These are phyloP conservation scores for Henckelia pumila DNA, from an alignment of 257 asterid species.

Conservation along the genomic window DNA sequence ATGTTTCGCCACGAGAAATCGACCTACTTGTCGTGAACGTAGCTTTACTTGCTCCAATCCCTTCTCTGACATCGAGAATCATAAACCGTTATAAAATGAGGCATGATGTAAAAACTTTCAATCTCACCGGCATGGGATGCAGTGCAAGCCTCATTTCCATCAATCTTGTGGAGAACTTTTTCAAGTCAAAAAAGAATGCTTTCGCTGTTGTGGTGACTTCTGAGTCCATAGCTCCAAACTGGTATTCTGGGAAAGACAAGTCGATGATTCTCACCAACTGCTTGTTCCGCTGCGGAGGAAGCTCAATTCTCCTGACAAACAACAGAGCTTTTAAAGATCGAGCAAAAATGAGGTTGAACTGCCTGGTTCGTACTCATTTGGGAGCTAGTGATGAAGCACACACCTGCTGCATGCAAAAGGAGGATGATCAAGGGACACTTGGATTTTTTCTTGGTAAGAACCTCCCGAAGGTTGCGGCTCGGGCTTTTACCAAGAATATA, in stretches of 20 bases:
- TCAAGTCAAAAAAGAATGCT: conserved; percentile 27
- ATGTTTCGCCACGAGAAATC: conserved; percentile 33
- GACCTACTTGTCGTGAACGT: conserved; percentile 39
- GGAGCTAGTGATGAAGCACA: conserved; percentile 42
- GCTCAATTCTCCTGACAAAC: conserved; percentile 44
- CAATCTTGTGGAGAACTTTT: conserved; percentile 36
- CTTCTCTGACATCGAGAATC: conserved; percentile 34
- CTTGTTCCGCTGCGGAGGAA: conserved; percentile 45
- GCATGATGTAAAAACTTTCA: conserved; percentile 35
- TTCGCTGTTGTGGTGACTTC: conserved; percentile 36
- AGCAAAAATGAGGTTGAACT: conserved; percentile 31
- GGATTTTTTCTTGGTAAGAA: conserved; percentile 41
- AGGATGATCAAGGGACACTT: conserved; percentile 32
- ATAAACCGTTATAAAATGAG: conserved; percentile 39
- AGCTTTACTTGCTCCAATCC: conserved; percentile 24
- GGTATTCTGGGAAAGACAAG: conserved; percentile 41
- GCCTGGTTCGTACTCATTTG: conserved; percentile 39
- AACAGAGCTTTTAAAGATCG: conserved; percentile 17
- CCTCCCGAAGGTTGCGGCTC: conserved; percentile 34
- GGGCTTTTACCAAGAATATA: conserved; percentile 36
- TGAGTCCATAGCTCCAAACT: conserved; percentile 42
- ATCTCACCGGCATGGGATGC: conserved; percentile 49
- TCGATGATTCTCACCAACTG: conserved; percentile 48
- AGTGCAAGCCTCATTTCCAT: conserved; percentile 41
- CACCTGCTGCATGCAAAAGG: conserved; percentile 34